Base-by-base conservation (phyloP, 257 asterid genomes). In the Thymus quinquecostatus region DNA sequence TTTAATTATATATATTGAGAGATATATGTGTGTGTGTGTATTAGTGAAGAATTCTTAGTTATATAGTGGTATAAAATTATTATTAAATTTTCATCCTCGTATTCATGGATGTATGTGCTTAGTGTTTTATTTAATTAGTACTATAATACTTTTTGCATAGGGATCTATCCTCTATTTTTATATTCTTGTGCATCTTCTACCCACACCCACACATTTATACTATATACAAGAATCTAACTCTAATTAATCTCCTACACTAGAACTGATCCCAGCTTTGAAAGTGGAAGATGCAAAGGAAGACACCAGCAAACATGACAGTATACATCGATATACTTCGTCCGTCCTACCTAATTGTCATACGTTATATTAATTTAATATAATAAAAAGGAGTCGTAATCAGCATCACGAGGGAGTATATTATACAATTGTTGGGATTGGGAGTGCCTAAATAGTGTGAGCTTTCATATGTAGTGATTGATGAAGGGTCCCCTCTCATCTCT, bases 31-130 rank as follows among this genome's bases (percentile, higher is more conserved):
- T 70, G 70, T 21, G 63, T 66, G 58, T 53, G 27, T n/a, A n/a
- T 75, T 66, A 57, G 62, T 57, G 21, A 73, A 64, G 62, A 75
- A 75, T 63, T 8, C 68, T 76, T 81, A 80, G 72, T 76, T 76
- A 49, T 4, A 6, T 41, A 1, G 3, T 14, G 7, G 10, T 3
- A 38, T 29, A 54, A 48, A n/a, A 9, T 14, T 8, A 10, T 45
- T 55, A 62, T 40, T 45, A 5, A 10, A 41, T 36, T 61, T 36
- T 47, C 21, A 34, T 8, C 51, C 28, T 36, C 11, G 14, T 33
- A 47, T 59, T 57, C 9, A 4, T 14, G 36, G 60, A 54, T 10
- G 8, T 60, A 58, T 58, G 10, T 61, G 21, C 9, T 51, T 34
- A 2, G 2, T 34, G 38, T 34, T 34, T 34, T 49, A 4, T 3